phyloP scores from a whole-genome alignment of 1,284 basidiomycete species.

The Moesziomyces aphidis region DNA sequence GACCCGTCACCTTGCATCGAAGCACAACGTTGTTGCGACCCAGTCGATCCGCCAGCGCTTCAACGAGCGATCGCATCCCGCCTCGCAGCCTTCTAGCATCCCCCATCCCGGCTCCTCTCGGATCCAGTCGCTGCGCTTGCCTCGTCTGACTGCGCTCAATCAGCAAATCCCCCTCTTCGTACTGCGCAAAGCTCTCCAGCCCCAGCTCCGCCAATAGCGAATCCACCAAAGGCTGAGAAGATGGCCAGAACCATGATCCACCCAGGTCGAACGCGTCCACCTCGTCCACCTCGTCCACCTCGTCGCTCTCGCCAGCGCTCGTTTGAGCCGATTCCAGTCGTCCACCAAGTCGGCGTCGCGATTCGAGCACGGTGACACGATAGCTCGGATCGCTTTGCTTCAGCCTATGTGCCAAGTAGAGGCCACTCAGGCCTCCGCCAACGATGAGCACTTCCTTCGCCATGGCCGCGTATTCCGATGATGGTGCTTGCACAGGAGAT shows the following conservation, averaged over 20 bases:
- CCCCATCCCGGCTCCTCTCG: background rate
- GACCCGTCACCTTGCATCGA: too few species aligned
- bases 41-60: background rate
- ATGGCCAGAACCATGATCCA: constrained; percentile 5
- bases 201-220: background rate
- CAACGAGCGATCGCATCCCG: background rate
- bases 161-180: constrained; percentile 3
- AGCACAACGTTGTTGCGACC: background rate
- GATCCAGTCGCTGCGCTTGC: background rate
- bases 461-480: too few species aligned
- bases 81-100: background rate
- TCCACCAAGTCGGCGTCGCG: background rate
- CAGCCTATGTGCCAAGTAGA: constrained; percentile 1
- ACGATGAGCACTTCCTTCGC: background rate
- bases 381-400: background rate
- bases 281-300: background rate
- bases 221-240: background rate
- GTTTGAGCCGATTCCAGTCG: background rate
- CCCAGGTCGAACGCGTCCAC: constrained; percentile 1
- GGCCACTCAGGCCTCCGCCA: constrained; percentile 1
- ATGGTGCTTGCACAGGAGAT: too few species aligned
- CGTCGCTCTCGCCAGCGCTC: too few species aligned
- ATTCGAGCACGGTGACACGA: background rate
- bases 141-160: constrained; percentile 3
- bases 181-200: constrained; percentile 1